These are phyloP conservation scores for Trypanosomatidae sp. DNA, from an alignment of 208 protist genomes.

Conservation along the genomic window DNA sequence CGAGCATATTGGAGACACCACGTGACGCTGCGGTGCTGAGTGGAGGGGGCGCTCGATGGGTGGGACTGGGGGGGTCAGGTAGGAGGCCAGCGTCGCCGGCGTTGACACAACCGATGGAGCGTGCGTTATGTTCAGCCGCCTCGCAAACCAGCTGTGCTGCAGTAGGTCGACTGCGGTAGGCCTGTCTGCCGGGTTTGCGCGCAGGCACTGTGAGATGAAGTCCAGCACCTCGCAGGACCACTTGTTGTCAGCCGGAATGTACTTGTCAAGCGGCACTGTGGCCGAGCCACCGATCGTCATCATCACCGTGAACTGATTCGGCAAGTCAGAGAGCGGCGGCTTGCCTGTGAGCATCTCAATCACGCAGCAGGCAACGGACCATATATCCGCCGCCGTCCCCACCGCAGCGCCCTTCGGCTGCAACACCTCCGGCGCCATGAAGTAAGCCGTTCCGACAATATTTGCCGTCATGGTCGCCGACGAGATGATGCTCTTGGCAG, in stretches of 20 bases:
- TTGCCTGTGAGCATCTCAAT: constrained; percentile 88
- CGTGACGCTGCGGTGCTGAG: background rate
- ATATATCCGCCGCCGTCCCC: constrained; percentile 76
- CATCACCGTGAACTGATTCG: constrained; percentile 80
- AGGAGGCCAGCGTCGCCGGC: constrained; percentile 5
- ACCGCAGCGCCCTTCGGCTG: constrained; percentile 20
- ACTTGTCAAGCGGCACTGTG: constrained; percentile 45
- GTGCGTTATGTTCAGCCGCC: constrained; percentile 5
- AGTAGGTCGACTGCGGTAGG: constrained; percentile 59
- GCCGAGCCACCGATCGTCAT: constrained; percentile 65
- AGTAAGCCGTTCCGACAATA: constrained; percentile 89
- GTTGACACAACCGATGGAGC: constrained; percentile 3
- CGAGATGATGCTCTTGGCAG: constrained; percentile 45
- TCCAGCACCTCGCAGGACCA: constrained; percentile 52
- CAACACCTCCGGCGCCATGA: constrained; percentile 92
- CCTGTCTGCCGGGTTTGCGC: constrained; percentile 45
- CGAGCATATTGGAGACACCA: background rate
- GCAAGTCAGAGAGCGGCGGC: constrained; percentile 60
- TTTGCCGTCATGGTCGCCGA: constrained; percentile 28
- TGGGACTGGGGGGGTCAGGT: constrained; percentile 1
- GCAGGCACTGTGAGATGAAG: constrained; percentile 69
- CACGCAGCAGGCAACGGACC: constrained; percentile 90
- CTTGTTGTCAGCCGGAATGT: constrained; percentile 59
- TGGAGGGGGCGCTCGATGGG: background rate
- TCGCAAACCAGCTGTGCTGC: constrained; percentile 62